phyloP scores from a whole-genome alignment of 1,284 basidiomycete genomes.

The Heliocybe sulcata region DNA sequence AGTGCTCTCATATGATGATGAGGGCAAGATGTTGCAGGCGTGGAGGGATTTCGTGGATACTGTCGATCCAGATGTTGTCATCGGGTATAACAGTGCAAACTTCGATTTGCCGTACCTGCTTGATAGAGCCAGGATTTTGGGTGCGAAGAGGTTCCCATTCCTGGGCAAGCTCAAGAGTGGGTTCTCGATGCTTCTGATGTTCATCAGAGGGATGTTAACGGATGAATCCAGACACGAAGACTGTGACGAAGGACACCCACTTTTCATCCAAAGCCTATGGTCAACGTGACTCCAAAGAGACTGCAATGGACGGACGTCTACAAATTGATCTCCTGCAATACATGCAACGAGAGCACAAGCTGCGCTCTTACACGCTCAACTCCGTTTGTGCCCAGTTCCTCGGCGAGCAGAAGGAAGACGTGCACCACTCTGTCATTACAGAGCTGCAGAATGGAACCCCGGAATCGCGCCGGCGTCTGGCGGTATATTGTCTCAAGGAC shows the following conservation, averaged over 20 bases:
- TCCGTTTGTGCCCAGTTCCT: conserved; percentile 94
- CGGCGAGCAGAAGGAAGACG: conserved; percentile 96
- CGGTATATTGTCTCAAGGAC: conserved; percentile 97
- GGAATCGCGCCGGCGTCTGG: conserved; percentile 83
- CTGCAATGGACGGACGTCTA: conserved; percentile 80
- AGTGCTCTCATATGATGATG: conserved; percentile 80
- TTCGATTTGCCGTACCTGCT: conserved; percentile 95
- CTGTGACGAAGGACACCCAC: conserved; percentile 84
- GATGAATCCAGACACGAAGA: conserved; percentile 49
- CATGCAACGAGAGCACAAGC: conserved; percentile 95
- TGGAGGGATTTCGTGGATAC: conserved; percentile 85
- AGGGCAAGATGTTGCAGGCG: conserved; percentile 61
- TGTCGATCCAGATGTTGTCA: conserved; percentile 89
- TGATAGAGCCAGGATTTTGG: conserved; percentile 81
- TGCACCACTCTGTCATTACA: conserved; percentile 95
- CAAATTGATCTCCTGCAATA: conserved; percentile 93
- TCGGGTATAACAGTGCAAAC: conserved; percentile 88
- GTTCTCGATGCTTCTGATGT: conserved; percentile 14
- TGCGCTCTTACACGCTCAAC: conserved; percentile 92
- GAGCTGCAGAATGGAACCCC: conserved; percentile 93
- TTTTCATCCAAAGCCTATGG: conserved; percentile 96
- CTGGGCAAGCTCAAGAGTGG: conserved; percentile 76
- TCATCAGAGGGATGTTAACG: background rate
- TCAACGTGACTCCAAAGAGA: conserved; percentile 91
- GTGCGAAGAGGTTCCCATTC: conserved; percentile 64